phyloP scores from a whole-genome alignment of 1,284 basidiomycete species.

The Leccinum solheimii region DNA sequence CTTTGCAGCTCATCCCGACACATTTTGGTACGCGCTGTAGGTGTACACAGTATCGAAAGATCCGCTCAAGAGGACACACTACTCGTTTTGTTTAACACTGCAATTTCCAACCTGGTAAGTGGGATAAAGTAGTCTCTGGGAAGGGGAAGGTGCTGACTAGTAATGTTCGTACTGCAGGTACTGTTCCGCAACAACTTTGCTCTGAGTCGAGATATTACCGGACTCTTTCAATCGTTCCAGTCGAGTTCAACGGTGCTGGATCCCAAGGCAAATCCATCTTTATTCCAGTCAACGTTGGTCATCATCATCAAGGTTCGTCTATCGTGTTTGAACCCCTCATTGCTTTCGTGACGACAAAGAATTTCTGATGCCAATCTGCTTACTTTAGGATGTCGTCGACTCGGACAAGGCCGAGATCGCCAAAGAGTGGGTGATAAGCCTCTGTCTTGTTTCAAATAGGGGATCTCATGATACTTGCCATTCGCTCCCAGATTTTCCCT shows the following conservation, averaged over 20 bases:
- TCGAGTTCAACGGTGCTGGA: conserved; percentile 59
- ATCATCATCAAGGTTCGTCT: conserved; percentile 60
- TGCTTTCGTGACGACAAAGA: rapidly evolving
- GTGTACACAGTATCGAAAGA: conserved; percentile 63
- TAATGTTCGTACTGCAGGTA: conserved; percentile 38
- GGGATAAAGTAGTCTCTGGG: not conserved
- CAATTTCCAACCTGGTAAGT: conserved; percentile 54
- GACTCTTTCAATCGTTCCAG: conserved; percentile 65
- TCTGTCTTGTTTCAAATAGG: not conserved
- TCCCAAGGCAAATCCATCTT: conserved; percentile 53
- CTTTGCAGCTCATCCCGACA: not conserved
- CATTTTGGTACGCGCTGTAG: conserved; percentile 31
- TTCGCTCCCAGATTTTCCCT: conserved; percentile 43
- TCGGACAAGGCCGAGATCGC: conserved; percentile 57
- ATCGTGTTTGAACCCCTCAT: rapidly evolving
- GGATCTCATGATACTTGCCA: not conserved
- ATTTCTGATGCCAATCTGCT: not conserved
- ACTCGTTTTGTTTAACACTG: conserved; percentile 63
- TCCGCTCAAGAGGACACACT: conserved; percentile 64
- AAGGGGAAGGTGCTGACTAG: not conserved
- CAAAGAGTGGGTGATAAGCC: conserved; percentile 44
- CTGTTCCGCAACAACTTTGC: conserved; percentile 68
- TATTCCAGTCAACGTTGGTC: conserved; percentile 59
- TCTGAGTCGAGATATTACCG: conserved; percentile 55
- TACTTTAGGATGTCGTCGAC: conserved; percentile 55